Percentiles rank a stretch among this genome's conserved stretches.
phyloP scores from a whole-genome alignment of 305 asterid species.

The Petunia hybrid region DNA sequence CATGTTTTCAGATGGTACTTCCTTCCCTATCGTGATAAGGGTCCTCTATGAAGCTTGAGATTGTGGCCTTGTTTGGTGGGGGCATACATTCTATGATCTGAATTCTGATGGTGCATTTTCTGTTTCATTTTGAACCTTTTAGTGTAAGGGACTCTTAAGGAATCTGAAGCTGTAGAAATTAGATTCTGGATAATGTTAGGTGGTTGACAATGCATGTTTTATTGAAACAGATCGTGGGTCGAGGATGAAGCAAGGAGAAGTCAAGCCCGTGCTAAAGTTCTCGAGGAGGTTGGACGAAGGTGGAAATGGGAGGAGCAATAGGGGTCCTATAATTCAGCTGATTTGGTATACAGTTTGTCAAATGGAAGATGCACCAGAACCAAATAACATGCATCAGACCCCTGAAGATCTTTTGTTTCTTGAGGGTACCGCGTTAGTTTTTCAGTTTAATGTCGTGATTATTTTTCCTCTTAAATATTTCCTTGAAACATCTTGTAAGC shows the following conservation, averaged over 20 bases:
- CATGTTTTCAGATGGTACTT: background rate
- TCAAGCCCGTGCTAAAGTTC: slow-evolving; percentile 79
- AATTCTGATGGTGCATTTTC: background rate
- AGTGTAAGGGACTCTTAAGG: background rate
- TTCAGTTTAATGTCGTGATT: background rate
- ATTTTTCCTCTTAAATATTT: background rate
- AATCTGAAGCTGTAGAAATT: background rate
- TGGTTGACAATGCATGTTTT: slow-evolving; percentile 26
- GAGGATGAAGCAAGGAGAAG: slow-evolving; percentile 90
- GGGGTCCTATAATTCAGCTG: slow-evolving; percentile 29
- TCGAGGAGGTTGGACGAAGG: slow-evolving; percentile 79
- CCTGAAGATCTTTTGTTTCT: too few relatives aligned
- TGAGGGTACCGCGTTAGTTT: too few relatives aligned
- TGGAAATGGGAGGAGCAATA: slow-evolving; percentile 84
- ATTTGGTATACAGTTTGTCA: slow-evolving; percentile 13
- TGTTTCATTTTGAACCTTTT: background rate
- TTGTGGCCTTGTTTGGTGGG: background rate
- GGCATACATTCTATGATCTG: background rate
- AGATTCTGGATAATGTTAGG: background rate
- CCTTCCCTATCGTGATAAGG: background rate
- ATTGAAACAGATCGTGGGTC: slow-evolving; percentile 76
- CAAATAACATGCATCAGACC: too few relatives aligned
- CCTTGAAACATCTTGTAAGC: slow-evolving; percentile 11
- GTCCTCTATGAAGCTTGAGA: background rate
- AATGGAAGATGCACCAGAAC: too few relatives aligned